A percentile compares a stretch with the other conserved stretches of the same genome.
Conservation (phyloP, 768 basidiomycete species). For the Trametes punicea region DNA sequence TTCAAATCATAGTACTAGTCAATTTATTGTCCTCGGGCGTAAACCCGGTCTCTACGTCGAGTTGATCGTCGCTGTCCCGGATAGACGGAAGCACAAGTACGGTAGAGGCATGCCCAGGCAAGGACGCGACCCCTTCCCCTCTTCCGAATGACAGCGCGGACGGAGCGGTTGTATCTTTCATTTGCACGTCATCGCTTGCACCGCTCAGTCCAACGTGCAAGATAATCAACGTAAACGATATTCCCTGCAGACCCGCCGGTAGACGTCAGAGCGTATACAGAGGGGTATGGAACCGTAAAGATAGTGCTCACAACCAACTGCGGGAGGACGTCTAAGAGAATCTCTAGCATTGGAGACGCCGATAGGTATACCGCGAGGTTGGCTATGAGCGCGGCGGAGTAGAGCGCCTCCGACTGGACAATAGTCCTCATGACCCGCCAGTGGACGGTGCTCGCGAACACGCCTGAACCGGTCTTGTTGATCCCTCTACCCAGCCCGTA, state of each 20-base stretch:
- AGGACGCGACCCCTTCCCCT: too few species aligned
- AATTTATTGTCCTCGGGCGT: too few species aligned
- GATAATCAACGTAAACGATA: conserved; percentile 2
- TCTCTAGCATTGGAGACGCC: background rate
- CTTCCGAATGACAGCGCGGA: too few species aligned
- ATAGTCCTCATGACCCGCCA: conserved; percentile 2
- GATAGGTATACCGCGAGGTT: background rate
- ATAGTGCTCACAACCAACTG: background rate
- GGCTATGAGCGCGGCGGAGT: background rate
- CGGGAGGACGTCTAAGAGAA: background rate
- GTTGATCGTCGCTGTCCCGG: too few species aligned
- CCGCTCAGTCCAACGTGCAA: background rate
- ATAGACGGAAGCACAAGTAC: too few species aligned
- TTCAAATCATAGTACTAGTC: too few species aligned
- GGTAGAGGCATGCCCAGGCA: too few species aligned
- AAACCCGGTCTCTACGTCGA: too few species aligned
- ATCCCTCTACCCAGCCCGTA: background rate
- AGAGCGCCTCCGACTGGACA: background rate
- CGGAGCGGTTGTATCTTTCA: background rate
- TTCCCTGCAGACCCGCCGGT: background rate
- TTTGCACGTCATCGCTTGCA: background rate
- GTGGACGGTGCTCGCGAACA: background rate
- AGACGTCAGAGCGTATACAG: background rate
- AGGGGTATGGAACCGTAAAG: background rate
- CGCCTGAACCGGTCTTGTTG: background rate